Evolutionary conservation across 2,329 filamentous ascomycete genomes (phyloP).

Genomic region (Epichloe uncinata): DNA sequence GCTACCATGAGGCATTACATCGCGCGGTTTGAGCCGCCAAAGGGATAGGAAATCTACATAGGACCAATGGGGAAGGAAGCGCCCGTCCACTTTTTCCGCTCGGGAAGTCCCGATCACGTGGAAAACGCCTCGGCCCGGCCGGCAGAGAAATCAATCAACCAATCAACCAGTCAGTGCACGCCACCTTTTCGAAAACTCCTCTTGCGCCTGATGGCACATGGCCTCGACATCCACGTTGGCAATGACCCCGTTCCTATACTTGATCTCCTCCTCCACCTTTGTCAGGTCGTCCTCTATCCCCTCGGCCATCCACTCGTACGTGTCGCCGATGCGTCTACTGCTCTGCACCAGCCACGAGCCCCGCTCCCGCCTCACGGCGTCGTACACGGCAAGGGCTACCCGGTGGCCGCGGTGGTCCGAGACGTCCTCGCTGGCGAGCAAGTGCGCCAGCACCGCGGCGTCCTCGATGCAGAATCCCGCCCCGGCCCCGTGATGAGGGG

Average conservation of each 20-base stretch:
- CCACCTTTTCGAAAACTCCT: neutral
- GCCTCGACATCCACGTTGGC: slow-evolving; percentile 1
- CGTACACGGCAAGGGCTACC: neutral
- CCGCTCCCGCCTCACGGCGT: neutral
- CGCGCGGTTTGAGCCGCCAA: too few relatives aligned
- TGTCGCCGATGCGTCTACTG: slow-evolving; percentile 6
- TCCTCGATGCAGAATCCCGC: slow-evolving; percentile 5
- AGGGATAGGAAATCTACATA: too few relatives aligned
- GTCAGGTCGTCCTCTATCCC: slow-evolving; percentile 5
- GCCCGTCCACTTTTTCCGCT: too few relatives aligned
- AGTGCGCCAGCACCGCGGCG: slow-evolving; percentile 3
- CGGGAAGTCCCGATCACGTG: too few relatives aligned
- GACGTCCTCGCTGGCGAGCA: neutral
- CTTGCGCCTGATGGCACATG: neutral
- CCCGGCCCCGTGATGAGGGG: slow-evolving; percentile 4
- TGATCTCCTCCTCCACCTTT: slow-evolving; percentile 6
- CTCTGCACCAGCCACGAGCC: slow-evolving; percentile 4
- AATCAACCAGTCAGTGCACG: neutral
- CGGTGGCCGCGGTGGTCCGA: neutral
- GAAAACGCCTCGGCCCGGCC: too few relatives aligned
- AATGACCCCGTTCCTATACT: slow-evolving; percentile 2
- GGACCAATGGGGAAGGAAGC: too few relatives aligned
- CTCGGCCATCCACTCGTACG: slow-evolving; percentile 7
- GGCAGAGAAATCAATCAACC: too few relatives aligned
- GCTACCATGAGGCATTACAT: too few relatives aligned